These are phyloP conservation scores for Ophiorrhiza pumila DNA, from an alignment of 257 asterid species.

Conservation along the genomic window DNA sequence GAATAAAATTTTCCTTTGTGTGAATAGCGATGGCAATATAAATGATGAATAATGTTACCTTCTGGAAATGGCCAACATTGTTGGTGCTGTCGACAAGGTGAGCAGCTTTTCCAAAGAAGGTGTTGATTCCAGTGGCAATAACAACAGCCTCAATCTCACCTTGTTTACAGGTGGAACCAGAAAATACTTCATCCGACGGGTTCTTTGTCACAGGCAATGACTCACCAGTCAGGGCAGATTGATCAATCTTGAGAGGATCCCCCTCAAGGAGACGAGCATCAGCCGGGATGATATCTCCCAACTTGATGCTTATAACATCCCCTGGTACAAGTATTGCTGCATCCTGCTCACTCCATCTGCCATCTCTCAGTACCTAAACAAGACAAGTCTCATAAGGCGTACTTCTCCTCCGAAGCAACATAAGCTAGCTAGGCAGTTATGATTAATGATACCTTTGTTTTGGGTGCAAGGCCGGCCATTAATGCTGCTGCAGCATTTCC, in stretches of 20 bases:
- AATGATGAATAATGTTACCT: too few relatives aligned
- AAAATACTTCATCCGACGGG: conserved; percentile 45
- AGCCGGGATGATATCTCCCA: conserved; percentile 81
- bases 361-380: conserved; percentile 54
- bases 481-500: conserved; percentile 80
- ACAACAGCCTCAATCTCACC: conserved; percentile 62
- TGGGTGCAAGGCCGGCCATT: conserved; percentile 78
- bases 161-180: conserved; percentile 60
- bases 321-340: conserved; percentile 74
- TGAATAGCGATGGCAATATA: too few relatives aligned
- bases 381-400: neutral
- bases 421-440: too few relatives aligned
- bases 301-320: conserved; percentile 58
- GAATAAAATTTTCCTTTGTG: too few relatives aligned
- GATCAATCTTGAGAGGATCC: conserved; percentile 74
- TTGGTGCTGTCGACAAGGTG: conserved; percentile 58
- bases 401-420: too few relatives aligned
- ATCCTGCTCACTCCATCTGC: conserved; percentile 59
- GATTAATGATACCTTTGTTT: conserved; percentile 42
- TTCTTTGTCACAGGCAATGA: conserved; percentile 51
- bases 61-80: conserved; percentile 52
- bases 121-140: conserved; percentile 55
- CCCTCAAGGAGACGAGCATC: conserved; percentile 75
- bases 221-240: conserved; percentile 57
- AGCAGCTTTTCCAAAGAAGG: conserved; percentile 61